A percentile compares a stretch with the other conserved stretches of the same genome.
phyloP scores from a whole-genome alignment of 495 filamentous ascomycete species.

The Filosporella fistucella region DNA sequence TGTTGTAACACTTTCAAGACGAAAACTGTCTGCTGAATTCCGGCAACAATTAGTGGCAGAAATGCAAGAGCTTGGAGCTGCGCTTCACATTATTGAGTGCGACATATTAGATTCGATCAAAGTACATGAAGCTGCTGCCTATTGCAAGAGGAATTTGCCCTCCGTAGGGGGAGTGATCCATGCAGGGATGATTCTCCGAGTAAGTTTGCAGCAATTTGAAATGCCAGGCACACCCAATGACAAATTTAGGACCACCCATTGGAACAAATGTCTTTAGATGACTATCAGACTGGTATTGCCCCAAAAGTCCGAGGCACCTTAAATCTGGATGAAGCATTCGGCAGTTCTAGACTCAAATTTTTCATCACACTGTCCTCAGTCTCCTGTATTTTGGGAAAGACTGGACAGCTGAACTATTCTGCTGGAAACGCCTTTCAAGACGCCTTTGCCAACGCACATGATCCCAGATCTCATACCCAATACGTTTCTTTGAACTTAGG shows the following conservation, averaged over 20 bases:
- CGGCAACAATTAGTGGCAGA: too few species aligned
- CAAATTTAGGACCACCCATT: constrained; percentile 25
- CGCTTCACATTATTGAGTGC: constrained; percentile 24
- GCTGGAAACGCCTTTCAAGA: constrained; percentile 59
- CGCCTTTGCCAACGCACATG: too few species aligned
- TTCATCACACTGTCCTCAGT: constrained; percentile 61
- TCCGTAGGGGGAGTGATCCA: constrained; percentile 43
- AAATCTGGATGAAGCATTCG: constrained; percentile 36
- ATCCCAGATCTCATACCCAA: too few species aligned
- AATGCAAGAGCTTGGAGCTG: constrained; percentile 19
- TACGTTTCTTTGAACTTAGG: too few species aligned
- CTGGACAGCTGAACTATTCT: constrained; percentile 59
- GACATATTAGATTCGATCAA: constrained; percentile 24
- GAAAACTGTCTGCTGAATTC: too few species aligned
- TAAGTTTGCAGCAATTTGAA: not conserved
- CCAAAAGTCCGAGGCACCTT: constrained; percentile 36
- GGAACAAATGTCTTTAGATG: constrained; percentile 43
- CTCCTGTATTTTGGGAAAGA: constrained; percentile 52
- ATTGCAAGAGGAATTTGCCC: constrained; percentile 24
- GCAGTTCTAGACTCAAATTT: constrained; percentile 43
- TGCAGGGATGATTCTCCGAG: constrained; percentile 42
- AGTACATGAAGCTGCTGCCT: constrained; percentile 10
- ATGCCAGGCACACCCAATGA: not conserved
- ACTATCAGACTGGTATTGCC: constrained; percentile 26
- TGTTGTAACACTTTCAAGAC: constrained; percentile 48